Base-by-base conservation (phyloP, 345 rosid genomes). In the Hirschfeldia incana region DNA sequence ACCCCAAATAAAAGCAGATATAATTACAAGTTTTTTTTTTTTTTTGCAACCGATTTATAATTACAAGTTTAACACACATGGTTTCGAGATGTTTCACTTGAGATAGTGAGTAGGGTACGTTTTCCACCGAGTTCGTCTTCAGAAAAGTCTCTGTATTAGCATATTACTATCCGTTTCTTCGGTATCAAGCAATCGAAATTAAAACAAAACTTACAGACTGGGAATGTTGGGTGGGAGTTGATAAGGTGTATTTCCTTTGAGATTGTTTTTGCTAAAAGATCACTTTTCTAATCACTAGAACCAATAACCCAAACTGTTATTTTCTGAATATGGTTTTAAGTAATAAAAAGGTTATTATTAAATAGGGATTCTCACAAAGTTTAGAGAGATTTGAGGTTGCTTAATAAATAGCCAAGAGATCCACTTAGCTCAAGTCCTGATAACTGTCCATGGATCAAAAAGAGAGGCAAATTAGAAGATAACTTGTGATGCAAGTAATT, bases 181-280 rank as follows among this genome's bases (percentile, higher is more conserved):
- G 33, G 16, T 21, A 15, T 30, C 58, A 63, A 74, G 66, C n/a
- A 16, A 73, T 67, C 0, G 27, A 29, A 29, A 7, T 51, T 16
- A 68, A 68, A 34, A 4, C 3, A 49, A 27, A 69, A 67, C 76
- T 89, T 89, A 94, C 98, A 94, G 44, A 79, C 78, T 68, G 64
- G 34, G 85, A 37, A 81, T 67, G 65, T 91, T 91, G 2, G 98
- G 98, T 78, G 98, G 98, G 75, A 92, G 91, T 83, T 94, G 98
- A 72, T 91, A 94, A 3, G 98, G 98, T 78, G 90, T 87, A 44
- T 89, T 86, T 67, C 85, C 88, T 66, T 84, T 81, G 76, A 94
- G 88, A 74, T 91, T 90, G 94, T 94, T 94, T 76, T 88, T 75
- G 89, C 98, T 91, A 84, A 92, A 84, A 92, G 53, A 78, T 92